phyloP scores from a whole-genome alignment of 2,329 filamentous ascomycete genomes.

The Trichoderma afroharzianum region DNA sequence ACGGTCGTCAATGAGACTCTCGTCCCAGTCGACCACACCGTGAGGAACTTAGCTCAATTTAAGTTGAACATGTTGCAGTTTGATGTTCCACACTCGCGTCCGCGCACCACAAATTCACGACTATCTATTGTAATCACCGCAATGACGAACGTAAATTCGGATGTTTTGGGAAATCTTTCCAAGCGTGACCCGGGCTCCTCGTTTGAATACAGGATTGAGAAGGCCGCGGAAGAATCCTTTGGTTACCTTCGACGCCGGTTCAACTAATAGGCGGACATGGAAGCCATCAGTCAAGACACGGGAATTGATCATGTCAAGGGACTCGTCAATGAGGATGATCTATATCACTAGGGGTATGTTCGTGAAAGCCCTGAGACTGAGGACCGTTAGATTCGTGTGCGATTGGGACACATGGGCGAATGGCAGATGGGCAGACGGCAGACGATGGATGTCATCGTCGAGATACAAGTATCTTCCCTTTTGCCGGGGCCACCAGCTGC shows the following conservation, averaged over 20 bases:
- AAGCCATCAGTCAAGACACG: background rate
- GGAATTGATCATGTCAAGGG: background rate
- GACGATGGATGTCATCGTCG: background rate
- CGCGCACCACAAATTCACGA: no score
- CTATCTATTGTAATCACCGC: no score
- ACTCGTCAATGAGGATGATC: background rate
- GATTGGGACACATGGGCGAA: background rate
- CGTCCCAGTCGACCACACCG: background rate
- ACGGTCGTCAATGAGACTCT: background rate
- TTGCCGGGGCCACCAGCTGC: background rate
- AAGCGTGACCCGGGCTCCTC: no score
- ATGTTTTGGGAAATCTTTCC: no score
- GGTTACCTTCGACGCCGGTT: no score
- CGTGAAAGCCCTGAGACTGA: background rate
- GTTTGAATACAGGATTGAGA: no score
- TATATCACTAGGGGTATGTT: background rate
- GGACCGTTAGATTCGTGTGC: background rate
- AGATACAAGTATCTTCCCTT: background rate
- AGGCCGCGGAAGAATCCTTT: no score
- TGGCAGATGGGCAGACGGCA: background rate
- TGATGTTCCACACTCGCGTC: background rate
- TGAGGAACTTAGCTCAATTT: background rate
- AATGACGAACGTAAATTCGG: no score
- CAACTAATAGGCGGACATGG: background rate
- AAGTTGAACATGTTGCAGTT: background rate